phyloP scores from a whole-genome alignment of 768 basidiomycete species.

The Lyophyllum decastes region DNA sequence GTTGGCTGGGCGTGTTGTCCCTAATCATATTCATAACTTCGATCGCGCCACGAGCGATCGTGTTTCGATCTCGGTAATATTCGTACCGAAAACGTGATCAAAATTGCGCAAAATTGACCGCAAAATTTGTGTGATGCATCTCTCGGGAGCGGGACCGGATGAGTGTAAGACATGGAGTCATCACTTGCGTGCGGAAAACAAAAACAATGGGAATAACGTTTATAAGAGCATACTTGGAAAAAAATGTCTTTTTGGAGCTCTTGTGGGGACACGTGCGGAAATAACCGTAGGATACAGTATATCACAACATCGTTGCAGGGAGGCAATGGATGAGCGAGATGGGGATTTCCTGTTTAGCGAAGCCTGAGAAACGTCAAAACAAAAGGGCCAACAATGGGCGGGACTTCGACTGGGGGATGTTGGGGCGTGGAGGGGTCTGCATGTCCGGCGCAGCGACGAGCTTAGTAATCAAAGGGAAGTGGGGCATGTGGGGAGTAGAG shows the following conservation, averaged over 20 bases:
- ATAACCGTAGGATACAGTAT: neutral
- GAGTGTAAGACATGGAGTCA: neutral
- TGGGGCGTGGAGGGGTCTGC: too few species aligned
- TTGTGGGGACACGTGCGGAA: neutral
- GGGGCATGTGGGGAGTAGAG: neutral
- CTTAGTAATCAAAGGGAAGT: neutral
- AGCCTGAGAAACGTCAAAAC: slow-evolving; percentile 5
- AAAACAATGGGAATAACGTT: neutral
- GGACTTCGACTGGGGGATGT: neutral
- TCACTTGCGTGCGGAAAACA: neutral
- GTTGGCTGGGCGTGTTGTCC: slow-evolving; percentile 1
- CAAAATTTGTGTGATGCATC: neutral
- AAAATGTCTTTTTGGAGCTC: too few species aligned
- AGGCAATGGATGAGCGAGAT: neutral
- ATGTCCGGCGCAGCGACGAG: neutral
- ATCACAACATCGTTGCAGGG: neutral
- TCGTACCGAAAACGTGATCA: neutral
- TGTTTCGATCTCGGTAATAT: neutral
- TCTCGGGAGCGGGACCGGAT: neutral
- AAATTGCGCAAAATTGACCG: neutral
- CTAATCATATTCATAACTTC: neutral
- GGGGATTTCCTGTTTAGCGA: neutral
- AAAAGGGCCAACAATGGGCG: neutral
- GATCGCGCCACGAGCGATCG: neutral
- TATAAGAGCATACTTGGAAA: neutral